These are phyloP conservation scores for Fusarium udum DNA, from an alignment of 2,329 filamentous ascomycete species.

Conservation along the genomic window DNA sequence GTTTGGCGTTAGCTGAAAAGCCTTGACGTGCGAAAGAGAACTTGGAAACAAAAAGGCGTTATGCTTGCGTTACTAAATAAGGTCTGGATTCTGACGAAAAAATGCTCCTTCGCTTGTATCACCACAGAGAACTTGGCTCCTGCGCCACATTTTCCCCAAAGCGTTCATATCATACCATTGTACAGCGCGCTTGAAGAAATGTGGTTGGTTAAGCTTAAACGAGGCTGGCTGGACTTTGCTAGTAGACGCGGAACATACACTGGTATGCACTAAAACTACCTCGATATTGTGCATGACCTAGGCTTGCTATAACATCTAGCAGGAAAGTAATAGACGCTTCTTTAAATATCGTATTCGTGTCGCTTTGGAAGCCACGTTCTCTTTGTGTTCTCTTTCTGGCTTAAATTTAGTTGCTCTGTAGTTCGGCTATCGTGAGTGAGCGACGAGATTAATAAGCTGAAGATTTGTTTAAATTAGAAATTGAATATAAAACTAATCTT, in stretches of 20 bases:
- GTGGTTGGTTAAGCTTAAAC: background rate
- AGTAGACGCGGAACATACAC: rapidly evolving
- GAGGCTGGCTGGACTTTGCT: background rate
- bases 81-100: background rate
- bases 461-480: background rate
- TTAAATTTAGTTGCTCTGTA: background rate
- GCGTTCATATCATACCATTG: background rate
- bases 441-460: background rate
- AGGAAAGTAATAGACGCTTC: background rate
- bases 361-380: background rate
- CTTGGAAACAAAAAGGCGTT: background rate
- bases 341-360: background rate
- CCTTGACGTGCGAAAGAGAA: background rate
- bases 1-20: background rate
- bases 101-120: background rate
- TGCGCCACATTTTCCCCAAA: background rate
- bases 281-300: background rate
- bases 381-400: background rate
- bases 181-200: background rate
- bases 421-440: rapidly evolving
- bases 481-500: too few species aligned
- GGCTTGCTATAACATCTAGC: background rate
- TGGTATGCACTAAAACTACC: background rate
- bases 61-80: background rate
- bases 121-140: too few species aligned